A percentile compares a stretch with the other conserved stretches of the same genome.
Conservation (phyloP, 441 rosid species). For the Croton setiger region DNA sequence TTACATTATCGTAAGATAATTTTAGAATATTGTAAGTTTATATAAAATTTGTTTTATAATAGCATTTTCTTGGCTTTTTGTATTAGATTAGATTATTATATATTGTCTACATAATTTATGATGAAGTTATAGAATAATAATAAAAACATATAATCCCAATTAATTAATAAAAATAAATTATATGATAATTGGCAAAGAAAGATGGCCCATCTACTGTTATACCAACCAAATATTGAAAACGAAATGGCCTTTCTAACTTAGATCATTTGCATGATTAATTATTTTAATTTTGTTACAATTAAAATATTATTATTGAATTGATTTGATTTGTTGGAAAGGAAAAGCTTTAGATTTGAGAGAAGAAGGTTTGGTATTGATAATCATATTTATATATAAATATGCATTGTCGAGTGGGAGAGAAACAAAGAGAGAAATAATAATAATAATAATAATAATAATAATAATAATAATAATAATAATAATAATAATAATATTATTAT, state of each 20-base stretch:
- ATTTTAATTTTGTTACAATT: constrained; percentile 3
- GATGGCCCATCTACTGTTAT: background rate
- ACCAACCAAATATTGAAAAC: constrained; percentile 3
- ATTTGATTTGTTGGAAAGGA: background rate
- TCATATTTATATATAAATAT: constrained; percentile 25
- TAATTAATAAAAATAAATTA: background rate
- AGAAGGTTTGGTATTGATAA: constrained; percentile 22
- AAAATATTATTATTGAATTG: background rate
- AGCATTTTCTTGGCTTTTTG: no score
- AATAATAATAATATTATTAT: no score
- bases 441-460: no score
- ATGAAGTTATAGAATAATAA: background rate
- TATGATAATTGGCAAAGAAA: background rate
- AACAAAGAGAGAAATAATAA: no score
- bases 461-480: no score
- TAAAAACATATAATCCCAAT: background rate
- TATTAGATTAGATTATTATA: no score
- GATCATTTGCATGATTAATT: background rate
- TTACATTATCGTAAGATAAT: no score
- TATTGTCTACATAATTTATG: no score
- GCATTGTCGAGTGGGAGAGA: constrained; percentile 13
- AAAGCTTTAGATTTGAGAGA: background rate
- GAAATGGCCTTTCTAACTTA: background rate
- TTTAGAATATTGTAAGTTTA: no score
- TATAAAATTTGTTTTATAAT: no score